Percentiles rank a stretch among this genome's conserved stretches.
These are phyloP conservation scores for Calonectria pseudoturangicola DNA, from an alignment of 2,329 filamentous ascomycete species.

Conservation along the genomic window DNA sequence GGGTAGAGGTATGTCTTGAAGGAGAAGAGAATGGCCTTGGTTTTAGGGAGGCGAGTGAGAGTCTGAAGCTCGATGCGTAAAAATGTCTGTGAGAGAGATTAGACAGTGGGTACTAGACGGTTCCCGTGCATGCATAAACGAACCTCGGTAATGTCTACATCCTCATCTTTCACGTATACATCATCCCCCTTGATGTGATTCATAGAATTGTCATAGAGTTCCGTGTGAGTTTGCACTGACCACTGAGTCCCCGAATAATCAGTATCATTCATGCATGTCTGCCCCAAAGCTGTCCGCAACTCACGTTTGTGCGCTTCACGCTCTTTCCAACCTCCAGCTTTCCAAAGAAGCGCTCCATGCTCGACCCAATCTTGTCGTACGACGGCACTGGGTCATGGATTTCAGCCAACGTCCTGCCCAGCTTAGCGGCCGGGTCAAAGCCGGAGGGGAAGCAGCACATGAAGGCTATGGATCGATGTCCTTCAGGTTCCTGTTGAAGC, in stretches of 20 bases:
- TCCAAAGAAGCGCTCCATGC: slow-evolving; percentile 73
- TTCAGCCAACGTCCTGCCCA: slow-evolving; percentile 68
- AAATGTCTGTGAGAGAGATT: slow-evolving; percentile 54
- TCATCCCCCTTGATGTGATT: slow-evolving; percentile 48
- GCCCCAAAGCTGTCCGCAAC: neutral
- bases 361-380: slow-evolving; percentile 72
- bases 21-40: slow-evolving; percentile 69
- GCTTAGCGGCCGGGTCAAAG: slow-evolving; percentile 70
- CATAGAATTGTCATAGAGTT: slow-evolving; percentile 38
- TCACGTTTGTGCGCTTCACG: slow-evolving; percentile 71
- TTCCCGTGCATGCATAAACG: neutral
- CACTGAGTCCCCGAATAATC: slow-evolving; percentile 35
- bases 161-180: slow-evolving; percentile 33
- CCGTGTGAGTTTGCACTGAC: slow-evolving; percentile 41
- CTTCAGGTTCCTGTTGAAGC: slow-evolving; percentile 62
- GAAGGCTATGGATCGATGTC: slow-evolving; percentile 68
- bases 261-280: neutral
- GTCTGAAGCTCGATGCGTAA: slow-evolving; percentile 72
- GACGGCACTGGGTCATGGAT: slow-evolving; percentile 72
- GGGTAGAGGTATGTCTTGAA: slow-evolving; percentile 75
- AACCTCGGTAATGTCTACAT: slow-evolving; percentile 44
- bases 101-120: neutral
- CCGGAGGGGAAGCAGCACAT: slow-evolving; percentile 72
- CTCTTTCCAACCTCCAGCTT: slow-evolving; percentile 68
- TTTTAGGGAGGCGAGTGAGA: slow-evolving; percentile 68